Conservation (phyloP, 768 basidiomycete species). For the Lentinula sp. region DNA sequence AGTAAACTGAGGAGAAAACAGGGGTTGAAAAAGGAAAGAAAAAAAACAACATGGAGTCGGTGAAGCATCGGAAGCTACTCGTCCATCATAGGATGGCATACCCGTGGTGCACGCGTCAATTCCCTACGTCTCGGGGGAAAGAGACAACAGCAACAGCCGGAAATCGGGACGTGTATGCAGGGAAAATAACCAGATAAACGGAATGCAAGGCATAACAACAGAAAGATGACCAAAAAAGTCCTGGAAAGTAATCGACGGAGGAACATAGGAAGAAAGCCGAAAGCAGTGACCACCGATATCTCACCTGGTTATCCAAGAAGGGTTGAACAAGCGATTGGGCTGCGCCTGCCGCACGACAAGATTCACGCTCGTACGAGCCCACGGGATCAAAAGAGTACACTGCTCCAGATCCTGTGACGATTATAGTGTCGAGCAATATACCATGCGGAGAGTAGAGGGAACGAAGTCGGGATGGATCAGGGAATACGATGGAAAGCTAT, state of each 20-base stretch:
- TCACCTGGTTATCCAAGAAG: constrained; percentile 96
- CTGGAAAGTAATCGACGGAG: neutral
- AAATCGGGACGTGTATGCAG: neutral
- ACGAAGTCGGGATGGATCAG: constrained; percentile 14
- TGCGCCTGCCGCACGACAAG: constrained; percentile 93
- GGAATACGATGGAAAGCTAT: constrained; percentile 11
- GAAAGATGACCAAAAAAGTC: neutral
- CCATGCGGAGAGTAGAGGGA: constrained; percentile 9
- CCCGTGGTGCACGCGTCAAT: neutral
- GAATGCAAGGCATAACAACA: neutral
- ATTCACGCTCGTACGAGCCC: constrained; percentile 95
- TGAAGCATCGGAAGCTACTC: constrained; percentile 1
- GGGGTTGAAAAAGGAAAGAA: constrained; percentile 1
- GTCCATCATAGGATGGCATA: neutral
- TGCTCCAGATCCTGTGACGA: constrained; percentile 73
- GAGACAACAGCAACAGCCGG: neutral
- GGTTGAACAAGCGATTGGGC: constrained; percentile 95
- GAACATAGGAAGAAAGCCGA: constrained; percentile 16
- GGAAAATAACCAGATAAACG: too few relatives aligned
- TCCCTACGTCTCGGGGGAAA: neutral
- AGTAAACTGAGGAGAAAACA: constrained; percentile 6
- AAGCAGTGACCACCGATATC: constrained; percentile 19
- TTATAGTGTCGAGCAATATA: neutral
- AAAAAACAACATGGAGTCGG: neutral
- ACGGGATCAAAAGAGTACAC: constrained; percentile 99